Conservation (phyloP, 805 yeast genomes). For the Wickerhamomyces strasburgensis region DNA sequence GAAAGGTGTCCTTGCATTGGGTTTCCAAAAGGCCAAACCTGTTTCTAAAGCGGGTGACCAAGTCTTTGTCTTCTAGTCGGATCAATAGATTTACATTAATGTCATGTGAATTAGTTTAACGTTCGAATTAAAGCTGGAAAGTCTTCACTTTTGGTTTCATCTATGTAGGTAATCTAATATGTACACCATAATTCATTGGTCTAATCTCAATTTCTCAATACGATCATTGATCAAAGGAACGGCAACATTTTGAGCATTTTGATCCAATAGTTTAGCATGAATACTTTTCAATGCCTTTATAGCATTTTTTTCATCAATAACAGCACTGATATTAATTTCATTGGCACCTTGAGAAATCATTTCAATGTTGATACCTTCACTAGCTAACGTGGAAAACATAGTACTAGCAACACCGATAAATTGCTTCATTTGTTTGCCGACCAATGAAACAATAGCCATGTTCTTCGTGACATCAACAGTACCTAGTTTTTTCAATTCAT, state of each 20-base stretch:
- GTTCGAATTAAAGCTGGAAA: neutral
- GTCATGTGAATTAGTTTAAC: neutral
- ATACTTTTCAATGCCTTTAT: constrained; percentile 81
- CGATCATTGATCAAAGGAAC: constrained; percentile 35
- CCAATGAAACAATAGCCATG: constrained; percentile 88
- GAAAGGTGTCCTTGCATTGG: constrained; percentile 68
- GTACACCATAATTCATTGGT: constrained; percentile 18
- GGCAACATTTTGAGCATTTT: constrained; percentile 26
- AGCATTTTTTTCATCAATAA: constrained; percentile 77
- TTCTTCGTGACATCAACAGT: constrained; percentile 82
- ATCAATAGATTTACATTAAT: neutral
- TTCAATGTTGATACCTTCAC: constrained; percentile 87
- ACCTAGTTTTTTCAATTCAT: constrained; percentile 76
- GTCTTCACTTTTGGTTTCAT: neutral
- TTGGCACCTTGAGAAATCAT: constrained; percentile 99
- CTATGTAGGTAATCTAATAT: neutral
- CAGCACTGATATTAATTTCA: constrained; percentile 95
- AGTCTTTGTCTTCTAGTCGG: constrained; percentile 69
- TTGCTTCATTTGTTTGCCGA: constrained; percentile 96
- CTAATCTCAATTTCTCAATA: constrained; percentile 39
- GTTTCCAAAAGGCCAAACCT: constrained; percentile 80
- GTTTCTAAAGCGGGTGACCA: constrained; percentile 88
- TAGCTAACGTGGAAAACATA: constrained; percentile 92
- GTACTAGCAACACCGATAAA: constrained; percentile 95
- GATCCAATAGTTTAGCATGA: constrained; percentile 69